Evolutionary conservation across 148 eudicot genomes (phyloP).

Genomic region (Cornus florida): DNA sequence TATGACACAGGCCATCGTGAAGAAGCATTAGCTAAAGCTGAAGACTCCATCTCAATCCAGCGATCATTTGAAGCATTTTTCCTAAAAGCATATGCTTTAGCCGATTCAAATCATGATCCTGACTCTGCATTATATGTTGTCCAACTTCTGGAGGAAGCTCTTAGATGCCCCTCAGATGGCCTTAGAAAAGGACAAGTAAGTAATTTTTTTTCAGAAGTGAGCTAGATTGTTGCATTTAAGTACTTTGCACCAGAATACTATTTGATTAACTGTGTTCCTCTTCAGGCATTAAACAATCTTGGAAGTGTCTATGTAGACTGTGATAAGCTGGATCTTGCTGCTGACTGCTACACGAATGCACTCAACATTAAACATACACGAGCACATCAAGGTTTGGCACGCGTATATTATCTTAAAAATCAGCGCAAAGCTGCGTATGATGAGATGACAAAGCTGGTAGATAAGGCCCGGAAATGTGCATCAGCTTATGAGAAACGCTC

Average conservation of each 20-base stretch:
- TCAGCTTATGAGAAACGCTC: conserved; percentile 92
- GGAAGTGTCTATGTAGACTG: conserved; percentile 89
- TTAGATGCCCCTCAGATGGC: conserved; percentile 90
- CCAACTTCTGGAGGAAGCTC: conserved; percentile 82
- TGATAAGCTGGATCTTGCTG: conserved; percentile 83
- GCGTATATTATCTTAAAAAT: conserved; percentile 70
- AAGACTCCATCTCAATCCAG: conserved; percentile 69
- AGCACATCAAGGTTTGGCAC: conserved; percentile 93
- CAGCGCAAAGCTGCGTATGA: conserved; percentile 89
- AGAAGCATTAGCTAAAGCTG: conserved; percentile 86
- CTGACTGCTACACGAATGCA: conserved; percentile 86
- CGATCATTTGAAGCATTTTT: conserved; percentile 94
- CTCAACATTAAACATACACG: conserved; percentile 85
- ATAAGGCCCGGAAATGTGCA: conserved; percentile 82
- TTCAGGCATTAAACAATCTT: conserved; percentile 83
- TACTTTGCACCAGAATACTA: conserved; percentile 5
- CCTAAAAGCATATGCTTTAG: conserved; percentile 84
- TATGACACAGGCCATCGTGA: conserved; percentile 91
- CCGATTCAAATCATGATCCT: conserved; percentile 76
- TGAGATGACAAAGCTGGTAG: conserved; percentile 89
- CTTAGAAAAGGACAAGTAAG: conserved; percentile 92
- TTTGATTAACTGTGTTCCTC: conserved; percentile 16
- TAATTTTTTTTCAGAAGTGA: conserved; percentile 5
- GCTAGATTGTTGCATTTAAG: not conserved
- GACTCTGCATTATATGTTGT: conserved; percentile 69